Evolutionary conservation across 495 filamentous ascomycete species (phyloP).

Genomic region (Neurospora sp.): DNA sequence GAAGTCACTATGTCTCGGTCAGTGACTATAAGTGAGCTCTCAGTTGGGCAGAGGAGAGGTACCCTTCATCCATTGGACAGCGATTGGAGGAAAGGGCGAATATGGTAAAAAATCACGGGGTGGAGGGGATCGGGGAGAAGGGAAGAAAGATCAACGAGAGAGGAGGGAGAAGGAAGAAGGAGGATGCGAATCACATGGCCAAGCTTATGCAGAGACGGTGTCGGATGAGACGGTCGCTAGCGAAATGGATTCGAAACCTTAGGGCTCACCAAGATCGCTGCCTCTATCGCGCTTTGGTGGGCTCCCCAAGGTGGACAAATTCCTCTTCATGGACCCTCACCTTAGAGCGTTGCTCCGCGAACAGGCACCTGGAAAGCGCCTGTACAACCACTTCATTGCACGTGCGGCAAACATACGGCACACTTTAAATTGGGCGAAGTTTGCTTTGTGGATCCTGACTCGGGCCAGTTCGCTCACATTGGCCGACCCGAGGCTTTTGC

Average conservation of each 20-base stretch:
- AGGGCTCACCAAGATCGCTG: constrained; percentile 15
- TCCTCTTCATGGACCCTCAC: constrained; percentile 16
- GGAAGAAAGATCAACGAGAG: not conserved
- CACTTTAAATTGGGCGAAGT: constrained; percentile 23
- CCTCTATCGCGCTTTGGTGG: constrained; percentile 15
- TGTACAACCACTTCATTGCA: constrained; percentile 14
- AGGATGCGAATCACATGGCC: not conserved
- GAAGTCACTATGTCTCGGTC: constrained; percentile 20
- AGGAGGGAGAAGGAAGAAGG: not conserved
- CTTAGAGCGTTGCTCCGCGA: constrained; percentile 2
- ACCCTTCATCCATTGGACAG: constrained; percentile 20
- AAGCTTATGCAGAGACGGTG: not conserved
- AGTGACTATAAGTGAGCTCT: constrained; percentile 5
- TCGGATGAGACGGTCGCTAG: not conserved
- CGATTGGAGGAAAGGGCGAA: not conserved
- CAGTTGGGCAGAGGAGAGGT: constrained; percentile 2
- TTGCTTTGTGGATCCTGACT: constrained; percentile 18
- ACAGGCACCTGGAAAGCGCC: constrained; percentile 11
- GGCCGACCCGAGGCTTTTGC: constrained; percentile 15
- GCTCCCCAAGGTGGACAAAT: constrained; percentile 13
- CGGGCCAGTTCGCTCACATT: constrained; percentile 22
- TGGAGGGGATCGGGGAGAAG: not conserved
- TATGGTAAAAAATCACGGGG: not conserved
- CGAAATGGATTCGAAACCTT: constrained; percentile 2
- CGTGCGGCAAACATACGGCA: constrained; percentile 16